Percentiles rank a stretch among this genome's conserved stretches.
Evolutionary conservation across 331 rosid species (phyloP).

Genomic region (Rosa hybrid): DNA sequence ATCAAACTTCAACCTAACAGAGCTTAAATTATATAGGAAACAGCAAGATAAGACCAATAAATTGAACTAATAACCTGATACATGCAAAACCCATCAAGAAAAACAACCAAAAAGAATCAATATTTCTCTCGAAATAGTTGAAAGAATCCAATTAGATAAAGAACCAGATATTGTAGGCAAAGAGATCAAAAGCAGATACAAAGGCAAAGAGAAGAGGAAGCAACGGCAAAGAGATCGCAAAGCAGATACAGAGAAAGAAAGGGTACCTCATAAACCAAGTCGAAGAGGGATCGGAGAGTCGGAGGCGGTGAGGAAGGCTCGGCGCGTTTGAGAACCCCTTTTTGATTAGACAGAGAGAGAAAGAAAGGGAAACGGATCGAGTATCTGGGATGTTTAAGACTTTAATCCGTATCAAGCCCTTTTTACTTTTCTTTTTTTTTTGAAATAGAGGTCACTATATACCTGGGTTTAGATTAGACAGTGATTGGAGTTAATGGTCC

Average conservation of each 20-base stretch:
- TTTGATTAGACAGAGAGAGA: background rate
- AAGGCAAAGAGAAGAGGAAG: too few relatives aligned
- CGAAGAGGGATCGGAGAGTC: constrained; percentile 65
- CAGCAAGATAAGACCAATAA: background rate
- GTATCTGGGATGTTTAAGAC: too few relatives aligned
- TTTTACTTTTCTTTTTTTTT: too few relatives aligned
- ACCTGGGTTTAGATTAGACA: too few relatives aligned
- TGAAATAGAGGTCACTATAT: too few relatives aligned
- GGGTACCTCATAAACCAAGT: constrained; percentile 89
- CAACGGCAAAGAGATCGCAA: background rate
- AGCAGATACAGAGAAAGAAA: background rate
- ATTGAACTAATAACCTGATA: background rate
- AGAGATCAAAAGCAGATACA: too few relatives aligned
- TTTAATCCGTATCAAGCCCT: too few relatives aligned
- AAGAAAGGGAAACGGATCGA: too few relatives aligned
- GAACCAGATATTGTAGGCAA: constrained; percentile 32
- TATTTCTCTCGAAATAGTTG: background rate
- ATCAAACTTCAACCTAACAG: background rate
- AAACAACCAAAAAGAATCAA: background rate
- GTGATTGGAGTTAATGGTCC: too few relatives aligned
- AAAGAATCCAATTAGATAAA: background rate
- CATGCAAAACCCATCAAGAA: constrained; percentile 4
- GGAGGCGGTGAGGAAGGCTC: constrained; percentile 52
- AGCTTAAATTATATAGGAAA: background rate
- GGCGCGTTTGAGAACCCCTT: constrained; percentile 23